phyloP scores from a whole-genome alignment of 2,329 filamentous ascomycete genomes.

The Claviceps maximensis region DNA sequence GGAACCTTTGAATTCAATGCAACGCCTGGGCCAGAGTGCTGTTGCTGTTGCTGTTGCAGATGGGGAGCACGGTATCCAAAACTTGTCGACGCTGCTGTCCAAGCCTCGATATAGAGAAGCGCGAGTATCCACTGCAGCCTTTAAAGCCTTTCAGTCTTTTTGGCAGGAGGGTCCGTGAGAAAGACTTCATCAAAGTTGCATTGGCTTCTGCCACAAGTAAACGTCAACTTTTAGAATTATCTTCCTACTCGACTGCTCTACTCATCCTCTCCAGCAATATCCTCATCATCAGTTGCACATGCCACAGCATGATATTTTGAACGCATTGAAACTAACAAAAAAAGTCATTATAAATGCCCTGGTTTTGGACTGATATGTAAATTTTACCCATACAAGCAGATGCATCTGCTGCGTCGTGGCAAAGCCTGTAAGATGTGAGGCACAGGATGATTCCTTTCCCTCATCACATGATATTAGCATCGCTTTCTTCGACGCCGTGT shows the following conservation, averaged over 20 bases:
- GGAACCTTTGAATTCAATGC: too few species aligned
- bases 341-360: constrained; percentile 5
- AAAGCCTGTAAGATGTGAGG: constrained; percentile 13
- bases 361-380: constrained; percentile 4
- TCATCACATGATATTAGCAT: background rate
- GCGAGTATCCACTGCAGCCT: too few species aligned
- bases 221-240: background rate
- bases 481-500: constrained; percentile 2
- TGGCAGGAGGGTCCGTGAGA: too few species aligned
- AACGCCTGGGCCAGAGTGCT: too few species aligned
- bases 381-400: constrained; percentile 22
- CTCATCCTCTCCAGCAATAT: background rate
- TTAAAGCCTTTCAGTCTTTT: too few species aligned
- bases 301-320: background rate
- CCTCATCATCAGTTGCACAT: background rate
- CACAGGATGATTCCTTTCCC: background rate
- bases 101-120: too few species aligned
- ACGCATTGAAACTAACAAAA: background rate
- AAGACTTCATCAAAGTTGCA: too few species aligned
- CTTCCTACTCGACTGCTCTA: background rate
- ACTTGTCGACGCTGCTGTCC: too few species aligned
- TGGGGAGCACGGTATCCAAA: too few species aligned
- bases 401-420: constrained; percentile 15
- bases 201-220: too few species aligned
- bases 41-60: too few species aligned